phyloP scores from a whole-genome alignment of 2,329 filamentous ascomycete species.

The Arachnopeziza araneosa region DNA sequence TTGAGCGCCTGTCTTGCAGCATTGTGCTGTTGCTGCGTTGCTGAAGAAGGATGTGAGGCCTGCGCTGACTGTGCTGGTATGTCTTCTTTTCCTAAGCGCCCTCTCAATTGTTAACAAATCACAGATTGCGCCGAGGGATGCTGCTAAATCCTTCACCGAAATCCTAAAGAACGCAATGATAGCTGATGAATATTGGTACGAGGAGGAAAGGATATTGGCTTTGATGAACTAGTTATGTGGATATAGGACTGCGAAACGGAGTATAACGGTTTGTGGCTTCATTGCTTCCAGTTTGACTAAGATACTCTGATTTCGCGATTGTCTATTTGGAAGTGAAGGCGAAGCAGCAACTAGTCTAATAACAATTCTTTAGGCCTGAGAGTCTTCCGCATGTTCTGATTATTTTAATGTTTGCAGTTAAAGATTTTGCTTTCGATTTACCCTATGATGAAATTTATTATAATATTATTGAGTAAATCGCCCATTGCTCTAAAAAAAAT shows the following conservation, averaged over 20 bases:
- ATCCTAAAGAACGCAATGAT: not conserved
- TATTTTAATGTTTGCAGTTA: too few relatives aligned
- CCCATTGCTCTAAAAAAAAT: too few relatives aligned
- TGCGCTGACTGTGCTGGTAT: slow-evolving; percentile 39
- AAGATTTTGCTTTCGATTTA: too few relatives aligned
- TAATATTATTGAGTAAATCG: too few relatives aligned
- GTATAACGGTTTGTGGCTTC: not conserved
- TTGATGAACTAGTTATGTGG: not conserved
- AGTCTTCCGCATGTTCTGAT: too few relatives aligned
- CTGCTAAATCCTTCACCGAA: slow-evolving; percentile 15
- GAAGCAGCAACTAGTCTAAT: not conserved
- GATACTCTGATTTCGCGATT: not conserved
- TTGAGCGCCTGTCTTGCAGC: slow-evolving; percentile 42
- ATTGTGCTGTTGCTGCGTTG: slow-evolving; percentile 46
- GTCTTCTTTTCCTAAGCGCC: not conserved
- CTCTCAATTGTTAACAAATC: slow-evolving; percentile 8
- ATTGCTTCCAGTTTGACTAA: not conserved
- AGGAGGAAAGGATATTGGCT: not conserved
- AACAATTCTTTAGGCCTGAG: not conserved
- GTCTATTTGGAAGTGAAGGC: not conserved
- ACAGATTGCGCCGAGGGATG: slow-evolving; percentile 27
- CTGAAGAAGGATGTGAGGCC: slow-evolving; percentile 46
- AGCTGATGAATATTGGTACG: not conserved
- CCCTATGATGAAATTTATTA: too few relatives aligned
- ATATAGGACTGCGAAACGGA: not conserved